These are phyloP conservation scores for Xylariaceae sp. DNA, from an alignment of 2,329 filamentous ascomycete genomes.

Conservation along the genomic window DNA sequence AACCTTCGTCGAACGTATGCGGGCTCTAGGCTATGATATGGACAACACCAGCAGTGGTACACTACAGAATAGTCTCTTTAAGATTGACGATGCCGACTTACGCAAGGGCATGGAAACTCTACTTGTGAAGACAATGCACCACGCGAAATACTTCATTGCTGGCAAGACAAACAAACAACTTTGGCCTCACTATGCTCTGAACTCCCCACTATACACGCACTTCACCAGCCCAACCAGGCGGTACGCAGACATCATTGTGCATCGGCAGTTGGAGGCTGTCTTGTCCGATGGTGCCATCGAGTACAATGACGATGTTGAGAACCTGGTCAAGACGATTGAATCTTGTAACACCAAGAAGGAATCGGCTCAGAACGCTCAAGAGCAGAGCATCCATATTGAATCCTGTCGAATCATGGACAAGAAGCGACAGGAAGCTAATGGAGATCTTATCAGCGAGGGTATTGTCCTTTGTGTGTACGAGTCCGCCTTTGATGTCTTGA, in stretches of 20 bases:
- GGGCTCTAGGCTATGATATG: slow-evolving; percentile 81
- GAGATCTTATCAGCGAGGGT: slow-evolving; percentile 90
- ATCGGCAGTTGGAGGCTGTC: slow-evolving; percentile 86
- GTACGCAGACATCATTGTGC: slow-evolving; percentile 91
- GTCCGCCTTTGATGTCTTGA: slow-evolving; percentile 95
- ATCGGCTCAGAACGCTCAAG: slow-evolving; percentile 92
- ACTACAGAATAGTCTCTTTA: slow-evolving; percentile 92
- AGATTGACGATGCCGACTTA: slow-evolving; percentile 80
- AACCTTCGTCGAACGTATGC: slow-evolving; percentile 91
- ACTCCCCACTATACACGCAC: slow-evolving; percentile 91
- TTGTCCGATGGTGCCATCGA: slow-evolving; percentile 79
- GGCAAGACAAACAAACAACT: slow-evolving; percentile 74
- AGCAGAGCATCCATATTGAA: slow-evolving; percentile 98
- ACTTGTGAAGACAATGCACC: slow-evolving; percentile 90
- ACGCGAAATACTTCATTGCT: slow-evolving; percentile 90
- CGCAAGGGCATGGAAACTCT: slow-evolving; percentile 98
- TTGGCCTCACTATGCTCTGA: slow-evolving; percentile 85
- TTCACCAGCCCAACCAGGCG: slow-evolving; percentile 94
- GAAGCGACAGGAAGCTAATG: slow-evolving; percentile 78
- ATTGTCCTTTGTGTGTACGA: slow-evolving; percentile 97
- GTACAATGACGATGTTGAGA: slow-evolving; percentile 85
- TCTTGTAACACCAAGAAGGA: slow-evolving; percentile 99
- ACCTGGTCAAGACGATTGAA: slow-evolving; percentile 85
- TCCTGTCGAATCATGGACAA: slow-evolving; percentile 95
- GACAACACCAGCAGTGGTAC: slow-evolving; percentile 86